These are phyloP conservation scores for Hortiboletus campestris DNA, from an alignment of 768 basidiomycete genomes.

Conservation along the genomic window DNA sequence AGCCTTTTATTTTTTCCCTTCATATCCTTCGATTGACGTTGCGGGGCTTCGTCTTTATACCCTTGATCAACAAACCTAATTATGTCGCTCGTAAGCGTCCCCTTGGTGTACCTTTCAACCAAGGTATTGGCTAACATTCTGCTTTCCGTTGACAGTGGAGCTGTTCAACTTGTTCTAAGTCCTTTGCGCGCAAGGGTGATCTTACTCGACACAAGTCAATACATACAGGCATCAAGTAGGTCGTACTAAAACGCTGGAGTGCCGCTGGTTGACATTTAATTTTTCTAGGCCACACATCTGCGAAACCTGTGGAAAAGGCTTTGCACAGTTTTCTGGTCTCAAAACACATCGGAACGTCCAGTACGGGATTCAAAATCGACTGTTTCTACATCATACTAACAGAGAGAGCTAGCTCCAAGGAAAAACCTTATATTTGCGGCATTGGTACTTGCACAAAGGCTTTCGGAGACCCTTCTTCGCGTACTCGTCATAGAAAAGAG, in stretches of 20 bases:
- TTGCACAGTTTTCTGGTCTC: constrained; percentile 58
- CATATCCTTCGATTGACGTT: constrained; percentile 34
- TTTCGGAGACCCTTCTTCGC: constrained; percentile 72
- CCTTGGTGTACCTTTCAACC: neutral
- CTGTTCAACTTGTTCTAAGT: constrained; percentile 46
- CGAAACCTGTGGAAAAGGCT: constrained; percentile 49
- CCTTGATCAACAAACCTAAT: constrained; percentile 15
- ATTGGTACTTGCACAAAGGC: constrained; percentile 43
- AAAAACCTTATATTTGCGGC: constrained; percentile 53
- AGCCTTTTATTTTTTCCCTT: constrained; percentile 7
- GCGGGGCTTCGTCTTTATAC: constrained; percentile 45
- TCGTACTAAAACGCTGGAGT: neutral
- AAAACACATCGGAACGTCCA: constrained; percentile 66
- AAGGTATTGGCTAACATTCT: neutral
- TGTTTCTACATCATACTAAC: constrained; percentile 8
- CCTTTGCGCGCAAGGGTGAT: constrained; percentile 58
- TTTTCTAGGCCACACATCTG: constrained; percentile 52
- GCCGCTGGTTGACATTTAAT: neutral
- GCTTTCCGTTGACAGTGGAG: constrained; percentile 28
- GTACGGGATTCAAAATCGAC: constrained; percentile 39
- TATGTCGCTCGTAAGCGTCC: constrained; percentile 24
- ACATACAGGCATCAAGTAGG: constrained; percentile 53
- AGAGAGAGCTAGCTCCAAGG: constrained; percentile 40
- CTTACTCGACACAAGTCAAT: constrained; percentile 52
- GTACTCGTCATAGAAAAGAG: constrained; percentile 63